Evolutionary conservation across 176 grass and related monocot genomes (phyloP).

Genomic region (Oryza nivara): DNA sequence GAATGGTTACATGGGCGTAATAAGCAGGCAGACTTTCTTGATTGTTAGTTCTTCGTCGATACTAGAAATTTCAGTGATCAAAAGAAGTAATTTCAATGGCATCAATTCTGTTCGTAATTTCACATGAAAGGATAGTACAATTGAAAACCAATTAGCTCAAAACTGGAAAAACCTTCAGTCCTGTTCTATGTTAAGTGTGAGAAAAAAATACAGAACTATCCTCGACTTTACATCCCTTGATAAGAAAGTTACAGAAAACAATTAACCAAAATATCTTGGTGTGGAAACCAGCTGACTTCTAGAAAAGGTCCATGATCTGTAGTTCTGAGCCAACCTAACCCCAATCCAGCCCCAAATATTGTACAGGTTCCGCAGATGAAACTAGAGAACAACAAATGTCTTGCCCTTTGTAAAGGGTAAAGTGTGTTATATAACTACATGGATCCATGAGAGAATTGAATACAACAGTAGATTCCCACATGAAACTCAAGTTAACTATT

Average conservation of each 20-base stretch:
- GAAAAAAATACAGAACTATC: not conserved
- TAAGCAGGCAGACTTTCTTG: not conserved
- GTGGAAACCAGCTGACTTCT: not conserved
- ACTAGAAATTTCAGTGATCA: not conserved
- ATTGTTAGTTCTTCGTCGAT: not conserved
- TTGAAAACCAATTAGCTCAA: constrained; percentile 22
- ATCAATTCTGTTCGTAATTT: not conserved
- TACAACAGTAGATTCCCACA: not conserved
- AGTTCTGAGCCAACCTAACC: not conserved
- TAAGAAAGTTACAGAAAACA: not conserved
- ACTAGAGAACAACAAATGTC: not conserved
- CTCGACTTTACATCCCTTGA: not conserved
- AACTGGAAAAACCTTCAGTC: not conserved
- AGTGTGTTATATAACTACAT: not conserved
- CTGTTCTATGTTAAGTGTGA: constrained; percentile 6
- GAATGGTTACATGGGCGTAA: not conserved
- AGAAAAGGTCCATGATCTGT: not conserved
- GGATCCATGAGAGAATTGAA: constrained; percentile 12
- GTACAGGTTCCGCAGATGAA: not conserved
- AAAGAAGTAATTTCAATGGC: not conserved
- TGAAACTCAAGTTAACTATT: constrained; percentile 49
- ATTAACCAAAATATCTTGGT: not conserved
- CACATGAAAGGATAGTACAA: constrained; percentile 11
- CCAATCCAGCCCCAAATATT: not conserved
- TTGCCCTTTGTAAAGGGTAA: constrained; percentile 8